A percentile compares a stretch with the other conserved stretches of the same genome.
phyloP scores from a whole-genome alignment of 169 alveolate species.

The Blepharisma undulans region DNA sequence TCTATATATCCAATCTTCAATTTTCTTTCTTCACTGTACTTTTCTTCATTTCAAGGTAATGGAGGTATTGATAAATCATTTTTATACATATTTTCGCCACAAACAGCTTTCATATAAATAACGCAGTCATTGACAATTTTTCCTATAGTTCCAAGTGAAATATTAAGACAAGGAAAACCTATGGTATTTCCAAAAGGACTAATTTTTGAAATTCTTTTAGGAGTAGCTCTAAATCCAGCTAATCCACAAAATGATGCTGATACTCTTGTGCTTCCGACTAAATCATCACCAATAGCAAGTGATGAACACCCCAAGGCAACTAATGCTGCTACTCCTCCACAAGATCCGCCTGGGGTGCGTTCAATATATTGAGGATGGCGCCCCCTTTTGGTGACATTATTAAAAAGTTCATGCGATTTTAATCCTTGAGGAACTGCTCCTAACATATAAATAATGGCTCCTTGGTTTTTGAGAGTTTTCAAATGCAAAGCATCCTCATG shows the following conservation, averaged over 20 bases:
- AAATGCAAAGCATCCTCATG: neutral
- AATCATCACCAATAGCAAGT: conserved; percentile 52
- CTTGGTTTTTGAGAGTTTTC: neutral
- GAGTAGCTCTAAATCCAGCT: conserved; percentile 44
- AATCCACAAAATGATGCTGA: conserved; percentile 57
- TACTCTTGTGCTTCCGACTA: conserved; percentile 54
- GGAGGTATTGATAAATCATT: neutral
- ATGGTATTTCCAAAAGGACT: neutral
- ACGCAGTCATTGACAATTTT: neutral
- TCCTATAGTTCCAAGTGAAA: neutral
- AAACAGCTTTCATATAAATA: neutral
- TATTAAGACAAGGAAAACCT: neutral
- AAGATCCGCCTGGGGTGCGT: conserved; percentile 47
- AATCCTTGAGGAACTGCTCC: neutral
- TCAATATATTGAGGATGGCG: neutral
- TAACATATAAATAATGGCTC: conserved; percentile 7
- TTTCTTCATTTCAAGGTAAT: neutral
- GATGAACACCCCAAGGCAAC: conserved; percentile 41
- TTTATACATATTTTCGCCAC: neutral
- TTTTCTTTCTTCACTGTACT: neutral
- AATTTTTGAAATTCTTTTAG: neutral
- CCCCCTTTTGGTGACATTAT: neutral
- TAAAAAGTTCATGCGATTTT: neutral
- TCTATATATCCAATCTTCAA: neutral
- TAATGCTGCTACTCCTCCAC: conserved; percentile 56